Percentiles rank a stretch among this genome's conserved stretches.
phyloP scores from a whole-genome alignment of 2,329 filamentous ascomycete genomes.

The Magnaporthiopsis rhizophila region DNA sequence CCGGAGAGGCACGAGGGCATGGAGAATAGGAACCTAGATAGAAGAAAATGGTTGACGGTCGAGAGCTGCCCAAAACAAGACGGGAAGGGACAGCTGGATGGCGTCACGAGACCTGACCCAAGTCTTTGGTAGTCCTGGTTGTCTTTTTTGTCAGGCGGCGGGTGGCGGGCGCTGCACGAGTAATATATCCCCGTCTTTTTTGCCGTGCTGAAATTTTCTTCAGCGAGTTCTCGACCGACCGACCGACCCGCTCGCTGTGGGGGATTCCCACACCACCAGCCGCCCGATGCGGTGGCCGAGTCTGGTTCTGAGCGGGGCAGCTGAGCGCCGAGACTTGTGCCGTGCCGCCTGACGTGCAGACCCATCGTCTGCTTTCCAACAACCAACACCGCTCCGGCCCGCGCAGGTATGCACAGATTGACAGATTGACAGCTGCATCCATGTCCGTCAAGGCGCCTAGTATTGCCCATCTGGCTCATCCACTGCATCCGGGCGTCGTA shows the following conservation, averaged over 20 bases:
- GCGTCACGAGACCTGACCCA: background rate
- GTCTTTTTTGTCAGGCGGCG: no score
- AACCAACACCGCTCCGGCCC: background rate
- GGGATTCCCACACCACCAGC: no score
- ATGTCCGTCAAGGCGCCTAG: background rate
- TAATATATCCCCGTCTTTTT: background rate
- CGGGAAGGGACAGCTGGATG: background rate
- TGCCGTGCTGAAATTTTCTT: background rate
- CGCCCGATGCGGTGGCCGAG: no score
- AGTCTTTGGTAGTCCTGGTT: no score
- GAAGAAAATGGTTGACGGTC: no score
- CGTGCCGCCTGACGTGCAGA: background rate
- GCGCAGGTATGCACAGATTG: no score
- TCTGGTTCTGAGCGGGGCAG: no score
- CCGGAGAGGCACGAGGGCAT: background rate
- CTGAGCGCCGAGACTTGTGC: background rate
- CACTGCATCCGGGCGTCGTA: background rate
- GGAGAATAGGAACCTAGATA: background rate
- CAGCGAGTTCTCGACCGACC: background rate
- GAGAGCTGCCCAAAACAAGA: background rate
- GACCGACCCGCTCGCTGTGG: background rate
- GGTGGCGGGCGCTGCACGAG: background rate
- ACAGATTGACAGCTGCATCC: background rate
- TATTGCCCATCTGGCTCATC: background rate
- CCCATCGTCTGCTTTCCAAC: background rate